Conservation (phyloP, 129 eudicot species). For the Heracleum sosnowskyi region DNA sequence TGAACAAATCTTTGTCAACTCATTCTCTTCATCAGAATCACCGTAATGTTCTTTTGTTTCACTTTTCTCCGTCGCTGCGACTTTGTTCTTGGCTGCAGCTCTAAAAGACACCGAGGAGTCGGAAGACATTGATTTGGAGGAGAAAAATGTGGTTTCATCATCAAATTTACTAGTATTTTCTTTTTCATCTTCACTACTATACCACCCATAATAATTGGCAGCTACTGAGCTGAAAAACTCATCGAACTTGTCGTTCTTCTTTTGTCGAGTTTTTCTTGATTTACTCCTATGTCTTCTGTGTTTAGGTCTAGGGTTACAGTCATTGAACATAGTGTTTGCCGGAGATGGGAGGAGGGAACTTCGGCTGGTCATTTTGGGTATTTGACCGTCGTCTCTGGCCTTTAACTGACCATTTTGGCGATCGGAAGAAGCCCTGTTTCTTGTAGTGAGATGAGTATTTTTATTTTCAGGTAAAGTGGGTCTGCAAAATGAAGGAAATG, state of each 20-base stretch:
- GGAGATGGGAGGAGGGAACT: slow-evolving; percentile 11
- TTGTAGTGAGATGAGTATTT: background rate
- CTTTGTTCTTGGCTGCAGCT: slow-evolving; percentile 9
- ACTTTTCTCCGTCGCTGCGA: background rate
- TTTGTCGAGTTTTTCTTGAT: slow-evolving; percentile 19
- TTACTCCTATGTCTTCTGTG: slow-evolving; percentile 19
- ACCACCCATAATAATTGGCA: slow-evolving; percentile 37
- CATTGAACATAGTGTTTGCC: background rate
- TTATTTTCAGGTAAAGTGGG: slow-evolving; percentile 16
- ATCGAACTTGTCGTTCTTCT: background rate
- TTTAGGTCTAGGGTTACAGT: slow-evolving; percentile 8
- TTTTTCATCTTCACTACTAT: slow-evolving; percentile 40
- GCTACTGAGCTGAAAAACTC: slow-evolving; percentile 27
- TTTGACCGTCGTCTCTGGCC: no score
- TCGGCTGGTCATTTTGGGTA: background rate
- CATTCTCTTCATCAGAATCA: background rate
- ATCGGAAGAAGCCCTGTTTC: no score
- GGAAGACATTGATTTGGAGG: slow-evolving; percentile 55
- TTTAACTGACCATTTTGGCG: no score
- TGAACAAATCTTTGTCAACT: background rate
- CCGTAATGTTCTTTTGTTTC: no score
- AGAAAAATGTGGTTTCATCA: slow-evolving; percentile 52
- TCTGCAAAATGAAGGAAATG: slow-evolving; percentile 16
- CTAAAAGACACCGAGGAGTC: slow-evolving; percentile 40
- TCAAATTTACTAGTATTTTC: slow-evolving; percentile 15